Conservation (phyloP, 768 basidiomycete species). For the Solioccasus polychromus region DNA sequence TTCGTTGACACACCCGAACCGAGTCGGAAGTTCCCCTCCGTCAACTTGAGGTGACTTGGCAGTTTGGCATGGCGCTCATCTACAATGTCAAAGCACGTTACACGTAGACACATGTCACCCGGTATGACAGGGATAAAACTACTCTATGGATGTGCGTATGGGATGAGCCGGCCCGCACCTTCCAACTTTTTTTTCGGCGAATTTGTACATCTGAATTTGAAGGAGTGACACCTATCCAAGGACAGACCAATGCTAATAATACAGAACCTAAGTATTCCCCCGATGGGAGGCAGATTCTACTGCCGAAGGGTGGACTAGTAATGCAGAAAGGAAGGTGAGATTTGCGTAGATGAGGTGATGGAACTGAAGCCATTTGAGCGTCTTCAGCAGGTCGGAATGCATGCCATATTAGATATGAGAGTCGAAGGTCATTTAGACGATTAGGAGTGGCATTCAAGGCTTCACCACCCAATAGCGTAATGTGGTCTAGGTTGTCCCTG, state of each 20-base stretch:
- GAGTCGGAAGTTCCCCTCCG: too few species aligned
- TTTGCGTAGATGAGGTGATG: not conserved
- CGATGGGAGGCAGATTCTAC: not conserved
- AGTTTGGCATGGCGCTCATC: too few species aligned
- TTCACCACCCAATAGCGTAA: conserved; percentile 12
- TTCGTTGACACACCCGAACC: too few species aligned
- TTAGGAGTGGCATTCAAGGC: not conserved
- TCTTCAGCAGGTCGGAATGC: too few species aligned
- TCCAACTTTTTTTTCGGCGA: too few species aligned
- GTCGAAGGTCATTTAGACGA: not conserved
- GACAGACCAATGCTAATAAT: conserved; percentile 4
- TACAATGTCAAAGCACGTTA: too few species aligned
- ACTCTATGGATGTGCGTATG: too few species aligned
- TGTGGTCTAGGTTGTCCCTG: conserved; percentile 3
- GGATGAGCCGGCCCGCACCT: too few species aligned
- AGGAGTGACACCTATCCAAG: not conserved
- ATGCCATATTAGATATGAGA: too few species aligned
- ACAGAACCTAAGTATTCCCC: conserved; percentile 2
- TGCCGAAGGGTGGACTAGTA: not conserved
- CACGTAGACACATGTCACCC: too few species aligned
- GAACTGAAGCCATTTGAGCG: not conserved
- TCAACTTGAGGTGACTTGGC: too few species aligned
- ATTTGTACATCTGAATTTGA: conserved; percentile 2
- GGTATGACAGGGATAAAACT: too few species aligned
- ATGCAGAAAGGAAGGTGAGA: not conserved